phyloP scores from a whole-genome alignment of 371 early-diverging fungal species.

The Mucor racemosus region DNA sequence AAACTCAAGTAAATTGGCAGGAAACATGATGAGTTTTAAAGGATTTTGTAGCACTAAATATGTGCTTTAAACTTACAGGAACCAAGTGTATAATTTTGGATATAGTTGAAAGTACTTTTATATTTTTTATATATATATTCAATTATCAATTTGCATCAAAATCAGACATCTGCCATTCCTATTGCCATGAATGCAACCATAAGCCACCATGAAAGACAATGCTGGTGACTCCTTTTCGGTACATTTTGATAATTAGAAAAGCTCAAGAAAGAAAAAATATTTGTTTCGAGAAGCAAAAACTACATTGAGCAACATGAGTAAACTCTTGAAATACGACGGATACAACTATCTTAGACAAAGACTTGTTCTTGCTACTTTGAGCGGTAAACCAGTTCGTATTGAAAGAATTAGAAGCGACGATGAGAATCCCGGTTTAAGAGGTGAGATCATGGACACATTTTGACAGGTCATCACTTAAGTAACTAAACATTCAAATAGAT shows the following conservation, averaged over 20 bases:
- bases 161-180: background rate
- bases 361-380: constrained; percentile 90
- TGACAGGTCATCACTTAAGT: background rate
- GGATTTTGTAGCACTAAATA: too few relatives aligned
- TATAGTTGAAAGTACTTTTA: too few relatives aligned
- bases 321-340: constrained; percentile 70
- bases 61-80: too few relatives aligned
- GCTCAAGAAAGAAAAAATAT: constrained; percentile 4
- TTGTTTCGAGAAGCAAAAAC: background rate
- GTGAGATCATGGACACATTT: constrained; percentile 36
- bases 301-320: constrained; percentile 34
- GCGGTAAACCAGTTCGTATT: constrained; percentile 84
- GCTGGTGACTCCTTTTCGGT: constrained; percentile 2
- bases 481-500: constrained; percentile 54
- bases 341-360: constrained; percentile 87
- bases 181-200: background rate
- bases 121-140: too few relatives aligned
- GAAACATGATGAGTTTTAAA: background rate
- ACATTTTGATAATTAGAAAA: background rate
- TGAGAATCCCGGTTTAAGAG: constrained; percentile 86
- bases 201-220: background rate
- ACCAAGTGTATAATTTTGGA: too few relatives aligned
- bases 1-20: background rate
- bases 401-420: constrained; percentile 89
- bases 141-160: background rate